These are phyloP conservation scores for Tuber borchii DNA, from an alignment of 495 filamentous ascomycete genomes.

Conservation along the genomic window DNA sequence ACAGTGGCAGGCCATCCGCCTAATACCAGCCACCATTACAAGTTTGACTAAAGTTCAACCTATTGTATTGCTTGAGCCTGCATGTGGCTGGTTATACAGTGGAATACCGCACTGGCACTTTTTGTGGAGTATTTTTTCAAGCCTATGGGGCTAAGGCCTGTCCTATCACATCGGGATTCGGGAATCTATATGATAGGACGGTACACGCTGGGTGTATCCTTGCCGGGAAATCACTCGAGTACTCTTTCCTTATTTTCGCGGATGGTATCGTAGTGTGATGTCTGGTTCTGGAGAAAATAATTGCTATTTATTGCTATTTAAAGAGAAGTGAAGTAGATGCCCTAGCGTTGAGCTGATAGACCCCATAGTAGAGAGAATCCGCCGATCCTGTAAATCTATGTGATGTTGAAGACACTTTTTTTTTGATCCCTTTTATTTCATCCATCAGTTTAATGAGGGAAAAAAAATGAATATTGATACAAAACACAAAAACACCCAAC, in stretches of 20 bases:
- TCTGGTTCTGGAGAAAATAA: conserved; percentile 2
- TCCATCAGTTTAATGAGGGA: conserved; percentile 11
- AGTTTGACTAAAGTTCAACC: too few relatives aligned
- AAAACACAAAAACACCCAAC: conserved; percentile 4
- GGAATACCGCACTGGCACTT: too few relatives aligned
- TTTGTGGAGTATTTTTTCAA: too few relatives aligned
- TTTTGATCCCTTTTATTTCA: conserved; percentile 31
- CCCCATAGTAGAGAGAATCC: background rate
- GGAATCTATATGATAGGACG: too few relatives aligned
- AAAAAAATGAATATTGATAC: conserved; percentile 19
- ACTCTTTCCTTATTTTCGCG: background rate
- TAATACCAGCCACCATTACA: too few relatives aligned
- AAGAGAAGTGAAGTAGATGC: conserved; percentile 11
- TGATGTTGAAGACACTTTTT: conserved; percentile 22
- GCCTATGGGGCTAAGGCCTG: too few relatives aligned
- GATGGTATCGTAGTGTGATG: background rate
- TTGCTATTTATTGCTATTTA: background rate
- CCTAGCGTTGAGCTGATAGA: conserved; percentile 31
- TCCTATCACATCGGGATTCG: too few relatives aligned
- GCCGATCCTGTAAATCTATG: background rate
- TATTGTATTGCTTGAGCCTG: too few relatives aligned
- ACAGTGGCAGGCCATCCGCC: too few relatives aligned
- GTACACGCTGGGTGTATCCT: background rate
- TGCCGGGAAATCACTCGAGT: background rate
- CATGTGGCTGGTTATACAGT: too few relatives aligned